Conservation (phyloP, 1,139 yeast species). For the Saccharomyces uvarum region DNA sequence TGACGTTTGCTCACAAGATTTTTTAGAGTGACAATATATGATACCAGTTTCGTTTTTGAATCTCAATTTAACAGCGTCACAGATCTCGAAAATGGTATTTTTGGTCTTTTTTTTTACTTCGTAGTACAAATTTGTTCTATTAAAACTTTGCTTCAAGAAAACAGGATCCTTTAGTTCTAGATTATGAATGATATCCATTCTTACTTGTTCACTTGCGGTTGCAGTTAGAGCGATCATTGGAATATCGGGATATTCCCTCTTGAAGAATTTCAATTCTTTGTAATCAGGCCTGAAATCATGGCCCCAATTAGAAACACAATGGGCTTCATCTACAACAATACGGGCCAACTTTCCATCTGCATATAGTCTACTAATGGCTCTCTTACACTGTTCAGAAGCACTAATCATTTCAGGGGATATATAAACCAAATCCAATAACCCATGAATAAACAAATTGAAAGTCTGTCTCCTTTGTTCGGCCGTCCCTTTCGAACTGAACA, state of each 20-base stretch:
- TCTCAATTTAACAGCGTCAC: conserved; percentile 44
- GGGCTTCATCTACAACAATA: conserved; percentile 95
- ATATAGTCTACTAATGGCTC: conserved; percentile 53
- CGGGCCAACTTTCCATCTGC: conserved; percentile 58
- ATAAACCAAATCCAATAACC: conserved; percentile 68
- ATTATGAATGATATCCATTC: conserved; percentile 76
- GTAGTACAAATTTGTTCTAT: conserved; percentile 77
- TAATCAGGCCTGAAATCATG: conserved; percentile 97
- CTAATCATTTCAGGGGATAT: conserved; percentile 94
- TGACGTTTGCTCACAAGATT: conserved; percentile 78
- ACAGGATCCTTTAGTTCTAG: conserved; percentile 44
- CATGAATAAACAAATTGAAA: conserved; percentile 54
- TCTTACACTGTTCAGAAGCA: conserved; percentile 62
- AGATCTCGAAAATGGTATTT: conserved; percentile 53
- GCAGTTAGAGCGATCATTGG: conserved; percentile 97
- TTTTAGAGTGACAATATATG: conserved; percentile 86
- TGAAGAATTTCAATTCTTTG: conserved; percentile 69
- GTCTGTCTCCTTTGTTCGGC: conserved; percentile 58
- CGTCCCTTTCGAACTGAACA: conserved; percentile 74
- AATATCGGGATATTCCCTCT: conserved; percentile 61
- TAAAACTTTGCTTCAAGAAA: conserved; percentile 64
- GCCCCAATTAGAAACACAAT: conserved; percentile 98
- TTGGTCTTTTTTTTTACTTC: conserved; percentile 62
- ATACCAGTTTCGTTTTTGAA: conserved; percentile 70
- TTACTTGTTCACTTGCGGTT: conserved; percentile 89